Evolutionary conservation across 371 early-diverging fungal species (phyloP).

Genomic region (Mucor velutinosus): DNA sequence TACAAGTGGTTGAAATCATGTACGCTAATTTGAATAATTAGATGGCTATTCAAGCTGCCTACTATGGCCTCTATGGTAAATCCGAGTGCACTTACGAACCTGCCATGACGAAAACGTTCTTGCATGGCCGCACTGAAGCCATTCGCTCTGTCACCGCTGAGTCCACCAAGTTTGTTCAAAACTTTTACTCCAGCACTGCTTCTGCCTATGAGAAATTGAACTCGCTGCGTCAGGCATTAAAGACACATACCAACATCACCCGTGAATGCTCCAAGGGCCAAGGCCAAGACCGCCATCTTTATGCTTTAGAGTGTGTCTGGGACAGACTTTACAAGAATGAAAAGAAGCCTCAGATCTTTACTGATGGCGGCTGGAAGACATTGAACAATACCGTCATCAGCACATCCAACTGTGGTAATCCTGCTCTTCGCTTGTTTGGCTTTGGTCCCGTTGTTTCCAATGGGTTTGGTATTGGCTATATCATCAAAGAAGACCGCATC

Average conservation of each 20-base stretch:
- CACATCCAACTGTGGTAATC: constrained; percentile 88
- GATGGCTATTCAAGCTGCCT: constrained; percentile 95
- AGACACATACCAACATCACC: constrained; percentile 71
- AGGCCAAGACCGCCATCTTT: constrained; percentile 88
- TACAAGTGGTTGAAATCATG: background rate
- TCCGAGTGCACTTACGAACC: constrained; percentile 85
- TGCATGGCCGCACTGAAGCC: constrained; percentile 91
- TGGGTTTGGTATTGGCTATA: constrained; percentile 90
- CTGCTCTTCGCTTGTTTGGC: constrained; percentile 82
- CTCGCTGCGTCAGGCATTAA: constrained; percentile 64
- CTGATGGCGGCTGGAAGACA: constrained; percentile 61
- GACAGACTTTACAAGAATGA: constrained; percentile 47
- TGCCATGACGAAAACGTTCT: constrained; percentile 81
- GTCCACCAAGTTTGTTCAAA: constrained; percentile 71
- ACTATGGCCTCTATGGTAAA: constrained; percentile 81
- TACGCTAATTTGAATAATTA: constrained; percentile 22
- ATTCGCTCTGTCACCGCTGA: constrained; percentile 77
- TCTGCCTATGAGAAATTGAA: constrained; percentile 48
- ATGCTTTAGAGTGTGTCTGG: constrained; percentile 69
- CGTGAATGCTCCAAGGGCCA: constrained; percentile 69
- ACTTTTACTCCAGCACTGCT: constrained; percentile 60
- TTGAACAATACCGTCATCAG: constrained; percentile 78
- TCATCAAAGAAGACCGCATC: constrained; percentile 75
- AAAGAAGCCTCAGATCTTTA: constrained; percentile 71
- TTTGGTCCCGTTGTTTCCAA: constrained; percentile 91